Conservation (phyloP, 208 protist genomes). For the Herpetomonas tarakana region DNA sequence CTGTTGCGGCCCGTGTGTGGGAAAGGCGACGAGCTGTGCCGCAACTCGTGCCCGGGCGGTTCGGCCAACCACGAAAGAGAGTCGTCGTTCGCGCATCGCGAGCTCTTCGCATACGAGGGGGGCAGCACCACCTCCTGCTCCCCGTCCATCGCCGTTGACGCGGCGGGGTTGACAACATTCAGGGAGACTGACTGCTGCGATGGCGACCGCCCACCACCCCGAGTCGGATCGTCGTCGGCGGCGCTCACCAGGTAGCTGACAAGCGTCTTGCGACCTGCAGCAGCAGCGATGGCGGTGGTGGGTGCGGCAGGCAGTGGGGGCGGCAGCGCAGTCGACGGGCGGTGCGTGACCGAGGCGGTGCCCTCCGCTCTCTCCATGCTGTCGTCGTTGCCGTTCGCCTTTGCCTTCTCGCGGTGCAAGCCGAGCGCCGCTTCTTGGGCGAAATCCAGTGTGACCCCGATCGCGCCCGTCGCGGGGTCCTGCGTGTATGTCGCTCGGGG, state of each 20-base stretch:
- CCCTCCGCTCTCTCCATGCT: not conserved
- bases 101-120: not conserved
- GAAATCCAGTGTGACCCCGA: constrained; percentile 27
- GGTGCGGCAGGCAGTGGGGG: not conserved
- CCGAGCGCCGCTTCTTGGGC: constrained; percentile 8
- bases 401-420: not conserved
- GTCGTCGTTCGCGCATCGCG: not conserved
- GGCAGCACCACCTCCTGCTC: not conserved
- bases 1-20: not conserved
- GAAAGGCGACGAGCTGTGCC: not conserved
- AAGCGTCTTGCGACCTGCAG: not conserved
- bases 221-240: not conserved
- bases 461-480: constrained; percentile 45
- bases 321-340: constrained; percentile 2
- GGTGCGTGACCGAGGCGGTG: too few relatives aligned
- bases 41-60: too few relatives aligned
- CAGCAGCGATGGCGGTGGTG: too few relatives aligned
- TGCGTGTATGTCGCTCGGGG: constrained; percentile 50
- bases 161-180: not conserved
- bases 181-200: too few relatives aligned
- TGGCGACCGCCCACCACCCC: too few relatives aligned
- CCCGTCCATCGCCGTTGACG: not conserved
- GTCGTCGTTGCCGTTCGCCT: not conserved
- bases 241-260: not conserved
- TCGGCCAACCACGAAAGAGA: too few relatives aligned